These are phyloP conservation scores for Fraxinus quadrangulata DNA, from an alignment of 257 asterid species.

Conservation along the genomic window DNA sequence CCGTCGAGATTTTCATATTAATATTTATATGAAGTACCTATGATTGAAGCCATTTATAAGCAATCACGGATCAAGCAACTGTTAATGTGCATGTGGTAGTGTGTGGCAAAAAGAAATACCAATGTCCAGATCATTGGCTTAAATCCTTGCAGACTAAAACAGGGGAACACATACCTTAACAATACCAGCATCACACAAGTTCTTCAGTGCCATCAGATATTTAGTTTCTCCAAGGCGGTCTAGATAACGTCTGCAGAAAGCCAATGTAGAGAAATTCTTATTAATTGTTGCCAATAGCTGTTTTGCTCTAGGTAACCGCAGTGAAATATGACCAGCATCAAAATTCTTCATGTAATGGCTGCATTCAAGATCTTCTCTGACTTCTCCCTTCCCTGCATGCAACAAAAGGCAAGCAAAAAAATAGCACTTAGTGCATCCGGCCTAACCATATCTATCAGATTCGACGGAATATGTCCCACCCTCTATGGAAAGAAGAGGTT, in stretches of 20 bases:
- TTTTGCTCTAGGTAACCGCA: constrained; percentile 90
- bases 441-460: background rate
- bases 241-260: constrained; percentile 93
- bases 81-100: background rate
- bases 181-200: constrained; percentile 88
- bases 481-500: constrained; percentile 2
- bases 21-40: too few relatives aligned
- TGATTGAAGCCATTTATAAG: background rate
- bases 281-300: constrained; percentile 86
- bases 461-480: background rate
- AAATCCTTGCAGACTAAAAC: background rate
- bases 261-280: constrained; percentile 88
- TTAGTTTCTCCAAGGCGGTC: constrained; percentile 94
- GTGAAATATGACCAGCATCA: constrained; percentile 87
- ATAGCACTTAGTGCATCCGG: constrained; percentile 1
- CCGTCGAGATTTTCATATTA: background rate
- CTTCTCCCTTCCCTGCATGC: constrained; percentile 81
- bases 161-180: constrained; percentile 65
- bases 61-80: background rate
- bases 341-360: constrained; percentile 98
- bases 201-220: constrained; percentile 94
- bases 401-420: constrained; percentile 15
- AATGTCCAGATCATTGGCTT: background rate
- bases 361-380: constrained; percentile 97
- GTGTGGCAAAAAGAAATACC: background rate